Base-by-base conservation (phyloP, 306 rosid species). In the Quercus suber region DNA sequence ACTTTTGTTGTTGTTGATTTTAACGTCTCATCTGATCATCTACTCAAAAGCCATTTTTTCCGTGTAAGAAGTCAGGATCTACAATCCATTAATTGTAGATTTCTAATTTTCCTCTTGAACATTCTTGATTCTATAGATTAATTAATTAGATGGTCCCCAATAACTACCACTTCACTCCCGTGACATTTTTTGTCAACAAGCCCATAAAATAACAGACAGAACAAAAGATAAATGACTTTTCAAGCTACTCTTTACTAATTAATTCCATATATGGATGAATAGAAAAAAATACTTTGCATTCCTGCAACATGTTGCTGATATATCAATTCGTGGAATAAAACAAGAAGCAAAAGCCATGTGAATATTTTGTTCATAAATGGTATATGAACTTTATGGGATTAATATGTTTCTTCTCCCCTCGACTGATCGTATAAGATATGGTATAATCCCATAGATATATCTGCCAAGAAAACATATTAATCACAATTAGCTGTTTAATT, bases 131-230 rank as follows among this genome's bases (percentile, higher is more conserved):
- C n/a, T 17, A 58, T 18, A 41, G 12, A 41, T 41, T 2, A 41
- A 23, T 76, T 37, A 13, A 43, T 35, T 64, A 20, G 31, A 28
- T 56, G 79, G 82, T 37, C 78, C 82, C 75, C 25, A 41, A 14
- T 5, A 68, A 31, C 65, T 53, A 64, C 57, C 69, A 53, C 11
- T 52, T 28, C 67, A 71, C 55, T 45, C 82, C 80, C 80, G 86
- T 83, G 86, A 83, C 69, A 31, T 51, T 41, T 53, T 78, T 83
- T 79, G 83, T 72, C 77, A 25, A 33, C n/a, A 14, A 7, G 33
- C 57, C 73, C 4, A 41, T 55, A 13, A 13, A 25, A 25, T 53
- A 51, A 23, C 3, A 55, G 25, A 6, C 18, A 17, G 6, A 12
- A 4, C 55, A 31, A 31, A n/a, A 14, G 14, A 71, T 0, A 60